phyloP scores from a whole-genome alignment of 2,329 filamentous ascomycete species.

The Scedosporium aurantiacum region DNA sequence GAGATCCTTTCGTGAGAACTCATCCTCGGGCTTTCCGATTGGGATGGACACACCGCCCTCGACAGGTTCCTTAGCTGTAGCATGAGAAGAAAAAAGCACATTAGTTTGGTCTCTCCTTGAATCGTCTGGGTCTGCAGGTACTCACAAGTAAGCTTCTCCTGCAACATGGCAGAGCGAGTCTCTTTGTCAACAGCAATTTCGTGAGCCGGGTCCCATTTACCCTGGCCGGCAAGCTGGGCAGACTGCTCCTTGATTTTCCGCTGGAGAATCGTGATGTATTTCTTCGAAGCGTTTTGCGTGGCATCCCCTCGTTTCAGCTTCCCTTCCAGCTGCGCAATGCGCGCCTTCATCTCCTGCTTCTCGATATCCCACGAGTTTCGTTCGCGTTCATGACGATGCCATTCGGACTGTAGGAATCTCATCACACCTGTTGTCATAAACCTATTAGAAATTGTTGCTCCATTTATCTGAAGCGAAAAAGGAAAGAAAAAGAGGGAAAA shows the following conservation, averaged over 20 bases:
- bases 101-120: not conserved
- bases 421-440: constrained; percentile 60
- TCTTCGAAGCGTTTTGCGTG: constrained; percentile 77
- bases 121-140: not conserved
- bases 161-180: constrained; percentile 35
- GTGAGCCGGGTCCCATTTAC: constrained; percentile 28
- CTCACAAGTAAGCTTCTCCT: constrained; percentile 46
- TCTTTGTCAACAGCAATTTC: constrained; percentile 35
- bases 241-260: constrained; percentile 77
- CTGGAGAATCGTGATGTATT: constrained; percentile 84
- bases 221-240: constrained; percentile 52
- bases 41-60: constrained; percentile 7
- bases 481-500: not conserved
- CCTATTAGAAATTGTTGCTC: not conserved
- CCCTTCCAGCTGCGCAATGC: constrained; percentile 89
- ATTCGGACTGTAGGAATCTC: constrained; percentile 98
- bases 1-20: constrained; percentile 39
- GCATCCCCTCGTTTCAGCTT: constrained; percentile 78
- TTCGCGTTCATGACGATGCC: constrained; percentile 96
- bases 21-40: constrained; percentile 37
- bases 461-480: not conserved
- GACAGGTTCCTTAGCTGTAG: not conserved
- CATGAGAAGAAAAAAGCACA: not conserved
- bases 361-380: constrained; percentile 99
- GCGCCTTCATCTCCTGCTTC: constrained; percentile 95